phyloP scores from a whole-genome alignment of 768 basidiomycete genomes.

The Suillus subluteus region DNA sequence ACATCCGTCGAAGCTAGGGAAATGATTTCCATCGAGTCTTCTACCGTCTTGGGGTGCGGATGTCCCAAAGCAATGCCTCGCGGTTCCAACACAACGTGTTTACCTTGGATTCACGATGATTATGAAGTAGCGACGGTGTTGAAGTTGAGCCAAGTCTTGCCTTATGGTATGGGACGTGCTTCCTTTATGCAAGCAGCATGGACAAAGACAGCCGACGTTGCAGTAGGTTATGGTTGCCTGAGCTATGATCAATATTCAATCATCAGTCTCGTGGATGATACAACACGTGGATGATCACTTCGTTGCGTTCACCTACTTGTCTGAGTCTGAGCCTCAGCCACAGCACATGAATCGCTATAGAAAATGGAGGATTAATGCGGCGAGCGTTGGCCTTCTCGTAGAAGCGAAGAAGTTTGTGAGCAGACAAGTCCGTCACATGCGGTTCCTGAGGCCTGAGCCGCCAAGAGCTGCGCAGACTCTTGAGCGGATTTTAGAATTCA shows the following conservation, averaged over 20 bases:
- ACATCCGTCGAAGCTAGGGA: background rate
- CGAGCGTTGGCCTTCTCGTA: background rate
- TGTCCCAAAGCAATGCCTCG: background rate
- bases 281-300: background rate
- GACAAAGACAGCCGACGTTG: background rate
- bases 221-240: no score
- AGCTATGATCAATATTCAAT: no score
- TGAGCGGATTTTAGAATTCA: no score
- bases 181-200: background rate
- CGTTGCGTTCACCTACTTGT: background rate
- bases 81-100: background rate
- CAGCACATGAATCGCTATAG: background rate
- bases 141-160: no score
- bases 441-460: no score
- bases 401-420: no score
- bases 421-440: no score
- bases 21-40: background rate
- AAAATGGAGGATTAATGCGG: background rate
- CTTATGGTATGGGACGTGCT: background rate
- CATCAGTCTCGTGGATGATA: background rate
- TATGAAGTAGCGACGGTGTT: background rate
- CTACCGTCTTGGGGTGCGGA: background rate
- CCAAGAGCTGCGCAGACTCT: no score
- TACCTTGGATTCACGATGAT: background rate
- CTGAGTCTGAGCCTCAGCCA: background rate